Base-by-base conservation (phyloP, 768 basidiomycete species). In the Naganishia onofrii region DNA sequence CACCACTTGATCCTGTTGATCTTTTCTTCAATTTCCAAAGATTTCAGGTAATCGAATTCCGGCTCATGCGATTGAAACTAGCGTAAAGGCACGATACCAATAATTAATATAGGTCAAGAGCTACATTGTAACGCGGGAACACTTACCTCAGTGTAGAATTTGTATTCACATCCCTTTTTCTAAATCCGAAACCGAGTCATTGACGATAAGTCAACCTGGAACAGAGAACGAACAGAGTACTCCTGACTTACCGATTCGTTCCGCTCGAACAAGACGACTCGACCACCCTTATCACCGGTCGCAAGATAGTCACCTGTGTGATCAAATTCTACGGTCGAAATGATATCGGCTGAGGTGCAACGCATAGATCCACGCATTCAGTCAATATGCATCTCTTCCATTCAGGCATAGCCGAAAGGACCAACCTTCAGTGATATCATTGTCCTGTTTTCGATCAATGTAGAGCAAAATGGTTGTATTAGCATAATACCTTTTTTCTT, bases 1-100 rank as follows among this genome's bases (percentile, higher is more conserved):
- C 94, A 97, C 96, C 96, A 99, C 82, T 93, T 92, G 87, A 99
- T 99, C 88, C 96, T 92, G 85, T 99, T 99, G 85, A 99, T 99
- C 89, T 99, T 99, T 87, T 99, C 96, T 83, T 99, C 96, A 82
- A 99, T 99, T 86, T 99, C 96, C 75, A 99, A 85, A 28, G 93
- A 96, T 86, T 99, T 99, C 79, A 99, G 88, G 82, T 99, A 99
- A 84, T 99, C 96, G 82, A 99, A 99, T 82, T 99, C 96, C 67
- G 96, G 96, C 82, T 99, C 96, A 81, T 99, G 96, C 55, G 92
- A 94, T 85, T 99, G 96, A 81, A 98, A 96, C 83, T 79, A 48
- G n/a, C 5, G 29, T 13, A 51, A 28, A 42, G 4, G 23, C 19
- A 48, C 6, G 26, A 21, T 48, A 7, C 2, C 5, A 48, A 23